These are phyloP conservation scores for Fagopyrum homotropicum DNA, from an alignment of 148 eudicot genomes.

Conservation along the genomic window DNA sequence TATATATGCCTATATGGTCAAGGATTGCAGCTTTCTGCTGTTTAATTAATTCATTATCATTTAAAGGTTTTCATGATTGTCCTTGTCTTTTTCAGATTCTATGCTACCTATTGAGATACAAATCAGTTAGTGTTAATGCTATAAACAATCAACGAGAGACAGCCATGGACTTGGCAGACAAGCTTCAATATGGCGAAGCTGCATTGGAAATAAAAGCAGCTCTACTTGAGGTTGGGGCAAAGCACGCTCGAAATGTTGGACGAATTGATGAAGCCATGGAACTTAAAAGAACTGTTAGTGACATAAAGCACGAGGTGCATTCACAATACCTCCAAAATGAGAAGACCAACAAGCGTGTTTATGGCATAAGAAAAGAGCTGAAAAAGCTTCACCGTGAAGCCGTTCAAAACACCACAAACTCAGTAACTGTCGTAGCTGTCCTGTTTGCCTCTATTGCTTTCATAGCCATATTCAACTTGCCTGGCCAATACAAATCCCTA, in stretches of 20 bases:
- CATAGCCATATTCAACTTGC: conserved; percentile 72
- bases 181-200: conserved; percentile 72
- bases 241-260: conserved; percentile 57
- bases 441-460: conserved; percentile 88
- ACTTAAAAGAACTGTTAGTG: conserved; percentile 81
- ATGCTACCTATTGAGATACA: conserved; percentile 45
- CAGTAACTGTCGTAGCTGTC: conserved; percentile 82
- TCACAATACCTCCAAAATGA: conserved; percentile 77
- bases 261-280: conserved; percentile 57
- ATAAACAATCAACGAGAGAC: conserved; percentile 75
- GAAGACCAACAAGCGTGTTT: conserved; percentile 67
- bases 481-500: conserved; percentile 40
- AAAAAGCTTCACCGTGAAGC: conserved; percentile 83
- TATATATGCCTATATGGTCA: neutral
- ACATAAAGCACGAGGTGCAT: conserved; percentile 80
- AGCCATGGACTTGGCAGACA: conserved; percentile 79
- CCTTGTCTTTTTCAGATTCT: conserved; percentile 38
- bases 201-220: conserved; percentile 51
- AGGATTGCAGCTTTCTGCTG: neutral
- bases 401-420: conserved; percentile 78
- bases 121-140: conserved; percentile 58
- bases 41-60: neutral
- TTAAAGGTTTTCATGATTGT: neutral
- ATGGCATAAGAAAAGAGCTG: conserved; percentile 78
- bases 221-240: conserved; percentile 64